Evolutionary conservation across 75 land plant genomes (phyloP).

Genomic region (Larix kaempferi): DNA sequence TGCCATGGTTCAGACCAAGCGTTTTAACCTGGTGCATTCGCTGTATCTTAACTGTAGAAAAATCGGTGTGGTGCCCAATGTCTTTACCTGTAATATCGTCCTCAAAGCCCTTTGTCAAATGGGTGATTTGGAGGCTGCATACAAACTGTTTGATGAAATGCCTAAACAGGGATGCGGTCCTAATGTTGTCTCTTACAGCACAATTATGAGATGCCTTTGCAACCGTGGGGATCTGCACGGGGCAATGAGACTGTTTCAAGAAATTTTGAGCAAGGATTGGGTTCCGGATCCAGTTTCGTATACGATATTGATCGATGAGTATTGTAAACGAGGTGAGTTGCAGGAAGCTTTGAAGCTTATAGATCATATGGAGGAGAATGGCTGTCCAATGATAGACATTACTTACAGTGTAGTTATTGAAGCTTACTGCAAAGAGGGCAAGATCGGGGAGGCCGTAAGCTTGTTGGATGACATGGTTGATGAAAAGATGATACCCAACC

Average conservation of each 20-base stretch:
- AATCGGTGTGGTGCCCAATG: slow-evolving; percentile 53
- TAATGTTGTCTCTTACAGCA: slow-evolving; percentile 60
- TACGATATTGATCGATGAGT: slow-evolving; percentile 59
- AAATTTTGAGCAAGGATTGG: slow-evolving; percentile 52
- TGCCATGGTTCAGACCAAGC: slow-evolving; percentile 47
- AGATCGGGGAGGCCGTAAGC: slow-evolving; percentile 51
- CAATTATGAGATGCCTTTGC: slow-evolving; percentile 37
- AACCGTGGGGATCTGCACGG: slow-evolving; percentile 31
- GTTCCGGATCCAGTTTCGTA: slow-evolving; percentile 55
- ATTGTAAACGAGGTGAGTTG: slow-evolving; percentile 41
- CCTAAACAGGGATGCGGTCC: slow-evolving; percentile 52
- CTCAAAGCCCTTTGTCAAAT: slow-evolving; percentile 51
- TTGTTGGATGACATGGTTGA: slow-evolving; percentile 64
- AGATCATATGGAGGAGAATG: slow-evolving; percentile 68
- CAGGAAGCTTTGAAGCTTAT: slow-evolving; percentile 52
- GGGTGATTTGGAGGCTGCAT: slow-evolving; percentile 31
- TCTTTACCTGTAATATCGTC: slow-evolving; percentile 47
- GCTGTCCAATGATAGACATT: slow-evolving; percentile 47
- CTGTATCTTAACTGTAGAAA: slow-evolving; percentile 29
- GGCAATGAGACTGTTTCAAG: slow-evolving; percentile 42
- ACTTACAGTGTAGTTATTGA: slow-evolving; percentile 65
- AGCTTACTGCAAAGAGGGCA: slow-evolving; percentile 50
- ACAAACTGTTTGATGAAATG: slow-evolving; percentile 60
- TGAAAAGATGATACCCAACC: slow-evolving; percentile 38
- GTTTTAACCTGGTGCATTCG: slow-evolving; percentile 21